phyloP scores from a whole-genome alignment of 768 basidiomycete genomes.

The Lyophyllum atratum region DNA sequence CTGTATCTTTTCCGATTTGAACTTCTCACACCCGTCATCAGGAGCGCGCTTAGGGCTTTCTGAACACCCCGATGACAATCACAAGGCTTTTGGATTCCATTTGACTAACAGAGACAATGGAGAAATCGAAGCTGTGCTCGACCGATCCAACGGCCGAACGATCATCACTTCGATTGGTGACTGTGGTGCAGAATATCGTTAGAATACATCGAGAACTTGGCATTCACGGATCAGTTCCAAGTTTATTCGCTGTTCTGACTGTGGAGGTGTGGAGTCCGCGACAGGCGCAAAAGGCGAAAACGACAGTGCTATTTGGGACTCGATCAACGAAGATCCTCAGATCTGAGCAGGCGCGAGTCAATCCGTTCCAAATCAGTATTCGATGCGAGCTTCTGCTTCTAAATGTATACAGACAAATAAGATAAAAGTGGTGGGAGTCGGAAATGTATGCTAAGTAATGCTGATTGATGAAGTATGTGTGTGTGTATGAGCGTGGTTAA shows the following conservation, averaged over 20 bases:
- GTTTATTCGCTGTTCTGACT: neutral
- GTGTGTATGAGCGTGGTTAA: neutral
- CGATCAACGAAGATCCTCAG: neutral
- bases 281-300: neutral
- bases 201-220: neutral
- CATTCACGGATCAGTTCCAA: neutral
- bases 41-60: slow-evolving; percentile 76
- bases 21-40: slow-evolving; percentile 22
- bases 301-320: neutral
- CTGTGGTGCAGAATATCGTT: slow-evolving; percentile 85
- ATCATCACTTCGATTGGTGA: slow-evolving; percentile 76
- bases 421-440: neutral
- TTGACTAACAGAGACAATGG: slow-evolving; percentile 57
- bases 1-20: neutral
- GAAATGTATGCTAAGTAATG: slow-evolving; percentile 3
- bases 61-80: slow-evolving; percentile 73
- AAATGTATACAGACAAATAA: slow-evolving; percentile 1
- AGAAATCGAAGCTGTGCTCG: slow-evolving; percentile 65
- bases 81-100: slow-evolving; percentile 57
- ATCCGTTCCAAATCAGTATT: neutral
- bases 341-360: neutral
- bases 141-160: slow-evolving; percentile 57
- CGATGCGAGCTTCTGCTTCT: neutral
- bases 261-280: neutral
- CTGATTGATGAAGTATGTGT: slow-evolving; percentile 1